phyloP scores from a whole-genome alignment of 768 basidiomycete species.

The Serendipita sp. region DNA sequence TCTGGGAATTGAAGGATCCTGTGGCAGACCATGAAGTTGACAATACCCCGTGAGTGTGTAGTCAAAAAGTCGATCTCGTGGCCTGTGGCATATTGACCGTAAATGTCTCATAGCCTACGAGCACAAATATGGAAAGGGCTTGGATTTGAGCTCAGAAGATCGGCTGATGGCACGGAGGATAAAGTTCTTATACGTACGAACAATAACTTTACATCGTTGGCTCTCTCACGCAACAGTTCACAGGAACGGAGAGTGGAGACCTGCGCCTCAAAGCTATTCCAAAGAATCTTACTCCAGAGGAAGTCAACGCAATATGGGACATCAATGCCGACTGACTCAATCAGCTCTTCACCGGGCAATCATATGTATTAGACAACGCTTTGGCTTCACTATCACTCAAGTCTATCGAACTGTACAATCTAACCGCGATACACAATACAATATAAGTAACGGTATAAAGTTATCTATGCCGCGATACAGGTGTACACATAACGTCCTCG shows the following conservation, averaged over 20 bases:
- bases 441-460: too few relatives aligned
- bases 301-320: neutral
- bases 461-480: too few relatives aligned
- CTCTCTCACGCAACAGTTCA: too few relatives aligned
- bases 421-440: too few relatives aligned
- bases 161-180: neutral
- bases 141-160: neutral
- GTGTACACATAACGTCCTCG: too few relatives aligned
- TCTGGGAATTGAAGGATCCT: constrained; percentile 1
- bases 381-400: too few relatives aligned
- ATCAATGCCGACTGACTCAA: neutral
- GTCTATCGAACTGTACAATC: too few relatives aligned
- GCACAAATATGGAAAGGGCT: neutral
- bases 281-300: neutral
- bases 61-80: neutral
- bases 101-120: neutral
- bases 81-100: neutral
- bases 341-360: neutral
- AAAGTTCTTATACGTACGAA: neutral
- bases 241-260: constrained; percentile 3
- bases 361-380: too few relatives aligned
- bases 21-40: neutral
- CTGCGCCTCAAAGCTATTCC: neutral
- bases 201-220: neutral
- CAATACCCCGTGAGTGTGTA: neutral